Evolutionary conservation across 2,329 filamentous ascomycete species (phyloP).

Genomic region (Microdochium trichocladiopsis): DNA sequence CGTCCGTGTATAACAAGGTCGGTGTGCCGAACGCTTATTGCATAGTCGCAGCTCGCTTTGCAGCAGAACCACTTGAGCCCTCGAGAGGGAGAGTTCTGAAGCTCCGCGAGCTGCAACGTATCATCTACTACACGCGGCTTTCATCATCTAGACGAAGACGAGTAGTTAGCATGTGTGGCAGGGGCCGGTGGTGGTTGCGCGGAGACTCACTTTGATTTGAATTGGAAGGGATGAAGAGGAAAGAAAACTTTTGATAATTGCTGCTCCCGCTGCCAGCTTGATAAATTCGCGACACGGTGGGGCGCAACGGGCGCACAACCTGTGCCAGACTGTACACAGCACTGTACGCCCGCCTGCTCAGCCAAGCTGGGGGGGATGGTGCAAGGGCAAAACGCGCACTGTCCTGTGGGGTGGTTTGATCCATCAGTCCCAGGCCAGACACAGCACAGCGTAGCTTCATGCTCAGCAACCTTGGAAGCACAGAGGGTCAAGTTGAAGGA

Average conservation of each 20-base stretch:
- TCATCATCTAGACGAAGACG: conserved; percentile 76
- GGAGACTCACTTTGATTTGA: conserved; percentile 84
- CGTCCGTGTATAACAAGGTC: conserved; percentile 97
- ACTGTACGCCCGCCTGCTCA: too few species aligned
- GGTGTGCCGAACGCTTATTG: conserved; percentile 99
- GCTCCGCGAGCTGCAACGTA: conserved; percentile 58
- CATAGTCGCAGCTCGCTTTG: conserved; percentile 65
- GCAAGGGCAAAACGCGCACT: too few species aligned
- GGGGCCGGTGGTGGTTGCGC: conserved; percentile 2
- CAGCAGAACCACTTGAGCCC: conserved; percentile 85
- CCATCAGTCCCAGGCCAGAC: background rate
- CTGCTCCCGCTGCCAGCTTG: background rate
- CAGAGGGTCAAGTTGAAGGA: too few species aligned
- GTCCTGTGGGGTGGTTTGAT: background rate
- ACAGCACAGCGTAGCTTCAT: background rate
- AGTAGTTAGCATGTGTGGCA: conserved; percentile 24
- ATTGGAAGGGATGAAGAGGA: conserved; percentile 90
- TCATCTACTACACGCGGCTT: conserved; percentile 97
- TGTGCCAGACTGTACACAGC: background rate
- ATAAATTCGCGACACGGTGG: background rate
- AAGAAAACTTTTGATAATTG: conserved; percentile 31
- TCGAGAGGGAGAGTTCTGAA: conserved; percentile 76
- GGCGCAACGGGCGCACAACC: too few species aligned
- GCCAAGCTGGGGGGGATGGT: too few species aligned
- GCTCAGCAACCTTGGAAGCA: too few species aligned